Evolutionary conservation across 2,329 filamentous ascomycete species (phyloP), one percentile per base, ranked within the genome.

Genomic region (Colletotrichum orbiculare): DNA sequence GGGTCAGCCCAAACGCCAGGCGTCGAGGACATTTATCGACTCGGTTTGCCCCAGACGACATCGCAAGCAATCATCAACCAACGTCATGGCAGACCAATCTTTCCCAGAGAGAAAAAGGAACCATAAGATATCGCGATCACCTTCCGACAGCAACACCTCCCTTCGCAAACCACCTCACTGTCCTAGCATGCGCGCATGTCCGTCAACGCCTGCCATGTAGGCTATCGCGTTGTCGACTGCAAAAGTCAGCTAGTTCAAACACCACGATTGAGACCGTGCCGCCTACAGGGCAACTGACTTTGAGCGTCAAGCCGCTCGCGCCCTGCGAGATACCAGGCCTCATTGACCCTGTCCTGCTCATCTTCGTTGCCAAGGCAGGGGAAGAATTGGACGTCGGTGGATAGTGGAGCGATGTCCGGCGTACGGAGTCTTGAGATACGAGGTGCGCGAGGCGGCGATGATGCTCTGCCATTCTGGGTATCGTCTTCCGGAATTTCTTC

Each of bases 361-460:
- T 39, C 25, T 35, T 63, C 67, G 13, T 54, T 38, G 42, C 66
- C 67, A 3, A 54, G 47, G 38, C 67, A 68, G 34, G 58, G 43
- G 17, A 67, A 69, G 39, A 69, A 69, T 12, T 68, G 60, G 4
- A 66, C 42, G 35, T 68, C 60, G 25, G 61, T 60, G 4, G 67
- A 52, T n/a, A 69, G 35, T 6, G 66, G 61, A 3, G 65, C 58
- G 15, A 69, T 11, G 46, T 68, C 67, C 5, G 65, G 67, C 7
- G 67, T 68, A 15, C 43, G 37, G 8, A 66, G 61, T 43, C 66
- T 65, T n/a, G 57, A 10, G 6, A 66, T 63, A 3, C 50, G 38
- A 13, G 67, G 67, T 11, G 54, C 42, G 33, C 34, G n/a, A 8
- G 54, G 61, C 8, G 65, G 56, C 15, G 38, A 54, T 25, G 61